phyloP scores from a whole-genome alignment of 2,329 filamentous ascomycete species.

The Coniella lustricola region DNA sequence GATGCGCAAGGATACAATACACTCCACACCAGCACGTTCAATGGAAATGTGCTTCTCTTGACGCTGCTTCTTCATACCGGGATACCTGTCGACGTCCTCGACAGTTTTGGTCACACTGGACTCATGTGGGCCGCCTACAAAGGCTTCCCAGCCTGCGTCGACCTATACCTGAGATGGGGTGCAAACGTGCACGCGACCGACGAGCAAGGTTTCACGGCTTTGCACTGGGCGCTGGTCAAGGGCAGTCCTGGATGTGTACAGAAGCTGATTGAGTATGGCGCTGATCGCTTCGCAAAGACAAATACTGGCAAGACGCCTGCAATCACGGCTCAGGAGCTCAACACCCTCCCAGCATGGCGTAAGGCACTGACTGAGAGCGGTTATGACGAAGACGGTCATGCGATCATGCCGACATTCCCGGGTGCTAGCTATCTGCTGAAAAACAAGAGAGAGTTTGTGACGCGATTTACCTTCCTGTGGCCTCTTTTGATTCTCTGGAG shows the following conservation, averaged over 20 bases:
- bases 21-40: slow-evolving; percentile 91
- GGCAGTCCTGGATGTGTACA: slow-evolving; percentile 83
- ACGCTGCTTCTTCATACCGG: slow-evolving; percentile 89
- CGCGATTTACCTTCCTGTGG: slow-evolving; percentile 82
- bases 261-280: slow-evolving; percentile 91
- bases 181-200: slow-evolving; percentile 87
- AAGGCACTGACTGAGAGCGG: slow-evolving; percentile 77
- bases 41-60: slow-evolving; percentile 87
- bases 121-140: slow-evolving; percentile 99
- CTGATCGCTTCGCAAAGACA: slow-evolving; percentile 87
- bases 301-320: slow-evolving; percentile 84
- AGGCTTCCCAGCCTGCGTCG: slow-evolving; percentile 85
- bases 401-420: slow-evolving; percentile 63
- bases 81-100: slow-evolving; percentile 85
- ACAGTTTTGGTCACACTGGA: slow-evolving; percentile 84
- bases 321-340: slow-evolving; percentile 82
- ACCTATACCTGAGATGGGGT: slow-evolving; percentile 88
- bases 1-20: slow-evolving; percentile 98
- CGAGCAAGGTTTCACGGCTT: slow-evolving; percentile 85
- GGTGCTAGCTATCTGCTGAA: slow-evolving; percentile 65
- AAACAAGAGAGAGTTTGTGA: slow-evolving; percentile 71
- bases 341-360: slow-evolving; percentile 75
- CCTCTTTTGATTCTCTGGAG: slow-evolving; percentile 71
- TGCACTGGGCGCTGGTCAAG: slow-evolving; percentile 96
- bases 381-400: slow-evolving; percentile 70